phyloP scores from a whole-genome alignment of 306 rosid species.

The Delonix regia region DNA sequence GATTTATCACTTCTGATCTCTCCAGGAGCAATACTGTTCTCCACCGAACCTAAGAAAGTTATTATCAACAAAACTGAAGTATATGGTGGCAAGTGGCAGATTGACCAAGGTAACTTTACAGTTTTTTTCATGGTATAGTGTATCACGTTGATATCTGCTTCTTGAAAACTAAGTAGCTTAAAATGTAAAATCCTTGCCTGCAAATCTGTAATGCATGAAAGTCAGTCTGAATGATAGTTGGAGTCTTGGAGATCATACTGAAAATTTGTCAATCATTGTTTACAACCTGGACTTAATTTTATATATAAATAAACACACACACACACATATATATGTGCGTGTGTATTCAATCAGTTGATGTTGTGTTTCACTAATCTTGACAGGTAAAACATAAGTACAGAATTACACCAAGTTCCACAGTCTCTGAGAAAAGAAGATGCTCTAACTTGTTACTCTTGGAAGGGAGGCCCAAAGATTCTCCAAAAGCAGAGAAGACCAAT shows the following conservation, averaged over 20 bases:
- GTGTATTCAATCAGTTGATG: constrained; percentile 7
- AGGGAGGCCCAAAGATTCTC: constrained; percentile 61
- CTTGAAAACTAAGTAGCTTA: constrained; percentile 30
- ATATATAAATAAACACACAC: no score
- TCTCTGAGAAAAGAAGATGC: constrained; percentile 66
- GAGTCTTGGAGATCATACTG: constrained; percentile 1
- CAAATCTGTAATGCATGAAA: constrained; percentile 12
- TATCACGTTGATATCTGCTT: neutral
- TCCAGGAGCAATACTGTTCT: constrained; percentile 74
- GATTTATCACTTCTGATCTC: constrained; percentile 34
- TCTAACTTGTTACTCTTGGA: constrained; percentile 55
- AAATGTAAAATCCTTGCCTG: constrained; percentile 4
- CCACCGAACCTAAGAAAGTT: constrained; percentile 80
- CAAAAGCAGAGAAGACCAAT: constrained; percentile 53
- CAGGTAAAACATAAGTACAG: constrained; percentile 85
- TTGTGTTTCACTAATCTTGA: constrained; percentile 30
- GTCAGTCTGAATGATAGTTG: constrained; percentile 4
- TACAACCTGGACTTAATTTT: no score
- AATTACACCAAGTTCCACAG: constrained; percentile 54
- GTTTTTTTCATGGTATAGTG: constrained; percentile 16
- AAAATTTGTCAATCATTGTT: constrained; percentile 17
- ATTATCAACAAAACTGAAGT: constrained; percentile 77
- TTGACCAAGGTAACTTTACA: constrained; percentile 67
- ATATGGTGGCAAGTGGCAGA: constrained; percentile 76
- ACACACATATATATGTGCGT: neutral